A percentile compares a stretch with the other conserved stretches of the same genome.
phyloP scores from a whole-genome alignment of 768 basidiomycete species.

The Phlebiopsis gigantea region DNA sequence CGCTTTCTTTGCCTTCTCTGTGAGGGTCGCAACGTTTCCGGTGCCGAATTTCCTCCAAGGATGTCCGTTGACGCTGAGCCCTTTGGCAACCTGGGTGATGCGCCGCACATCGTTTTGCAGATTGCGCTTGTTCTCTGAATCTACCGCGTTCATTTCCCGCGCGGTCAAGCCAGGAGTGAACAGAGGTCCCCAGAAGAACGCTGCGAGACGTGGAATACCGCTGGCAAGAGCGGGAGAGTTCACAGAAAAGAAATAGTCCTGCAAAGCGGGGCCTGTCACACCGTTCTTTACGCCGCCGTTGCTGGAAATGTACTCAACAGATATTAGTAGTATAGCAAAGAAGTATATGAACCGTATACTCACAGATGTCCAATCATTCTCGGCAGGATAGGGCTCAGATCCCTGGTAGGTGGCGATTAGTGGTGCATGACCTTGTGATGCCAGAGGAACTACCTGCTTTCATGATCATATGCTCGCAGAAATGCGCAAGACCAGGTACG shows the following conservation, averaged over 20 bases:
- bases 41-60: slow-evolving; percentile 45
- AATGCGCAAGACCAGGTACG: slow-evolving; percentile 38
- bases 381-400: slow-evolving; percentile 32
- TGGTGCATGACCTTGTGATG: neutral
- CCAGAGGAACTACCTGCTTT: slow-evolving; percentile 21
- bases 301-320: slow-evolving; percentile 23
- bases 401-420: slow-evolving; percentile 15
- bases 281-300: slow-evolving; percentile 50
- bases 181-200: slow-evolving; percentile 48
- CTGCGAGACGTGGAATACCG: slow-evolving; percentile 35
- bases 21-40: slow-evolving; percentile 34
- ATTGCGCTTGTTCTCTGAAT: slow-evolving; percentile 53
- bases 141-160: slow-evolving; percentile 50
- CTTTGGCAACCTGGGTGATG: slow-evolving; percentile 45
- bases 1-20: slow-evolving; percentile 17
- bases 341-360: neutral
- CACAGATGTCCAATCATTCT: slow-evolving; percentile 45
- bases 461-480: slow-evolving; percentile 48
- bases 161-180: slow-evolving; percentile 39
- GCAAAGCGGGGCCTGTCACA: slow-evolving; percentile 42
- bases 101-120: slow-evolving; percentile 43
- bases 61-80: slow-evolving; percentile 32
- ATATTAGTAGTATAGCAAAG: slow-evolving; percentile 10
- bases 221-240: slow-evolving; percentile 20
- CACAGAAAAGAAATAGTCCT: slow-evolving; percentile 36